These are phyloP conservation scores for Podosphaera xanthii DNA, from an alignment of 2,329 filamentous ascomycete genomes.

Conservation along the genomic window DNA sequence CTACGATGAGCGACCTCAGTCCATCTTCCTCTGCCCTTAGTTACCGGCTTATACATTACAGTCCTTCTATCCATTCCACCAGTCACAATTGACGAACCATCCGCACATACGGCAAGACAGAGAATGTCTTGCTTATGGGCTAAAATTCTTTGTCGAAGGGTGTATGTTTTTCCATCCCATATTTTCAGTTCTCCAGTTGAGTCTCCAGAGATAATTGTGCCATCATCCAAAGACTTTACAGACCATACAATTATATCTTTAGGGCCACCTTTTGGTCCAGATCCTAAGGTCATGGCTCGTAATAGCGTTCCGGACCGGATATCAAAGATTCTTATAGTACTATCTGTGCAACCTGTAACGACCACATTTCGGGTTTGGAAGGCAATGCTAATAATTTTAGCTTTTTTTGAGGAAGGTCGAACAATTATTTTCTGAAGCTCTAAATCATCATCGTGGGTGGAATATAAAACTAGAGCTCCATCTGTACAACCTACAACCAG, in stretches of 20 bases:
- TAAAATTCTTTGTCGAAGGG: slow-evolving; percentile 64
- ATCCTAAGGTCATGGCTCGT: slow-evolving; percentile 67
- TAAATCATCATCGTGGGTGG: slow-evolving; percentile 64
- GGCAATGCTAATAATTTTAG: slow-evolving; percentile 71
- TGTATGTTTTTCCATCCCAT: slow-evolving; percentile 85
- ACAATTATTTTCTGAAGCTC: slow-evolving; percentile 56
- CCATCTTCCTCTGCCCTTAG: slow-evolving; percentile 45
- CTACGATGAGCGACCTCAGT: slow-evolving; percentile 64
- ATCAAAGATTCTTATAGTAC: slow-evolving; percentile 80
- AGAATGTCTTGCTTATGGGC: slow-evolving; percentile 78
- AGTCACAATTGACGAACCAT: slow-evolving; percentile 66
- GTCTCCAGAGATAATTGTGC: slow-evolving; percentile 83
- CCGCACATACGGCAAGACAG: slow-evolving; percentile 59
- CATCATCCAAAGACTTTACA: slow-evolving; percentile 66
- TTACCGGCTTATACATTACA: slow-evolving; percentile 51
- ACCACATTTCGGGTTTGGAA: slow-evolving; percentile 70
- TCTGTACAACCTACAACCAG: slow-evolving; percentile 80
- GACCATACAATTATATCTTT: slow-evolving; percentile 86
- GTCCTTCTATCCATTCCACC: slow-evolving; percentile 82
- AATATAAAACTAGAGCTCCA: slow-evolving; percentile 69
- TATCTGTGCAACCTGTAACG: slow-evolving; percentile 87
- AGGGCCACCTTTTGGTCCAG: slow-evolving; percentile 50
- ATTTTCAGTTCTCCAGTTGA: slow-evolving; percentile 84
- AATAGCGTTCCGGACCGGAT: slow-evolving; percentile 54
- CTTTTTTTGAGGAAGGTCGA: slow-evolving; percentile 58